Evolutionary conservation across 257 asterid genomes (phyloP).

Genomic region (Lycium ferocissimum): DNA sequence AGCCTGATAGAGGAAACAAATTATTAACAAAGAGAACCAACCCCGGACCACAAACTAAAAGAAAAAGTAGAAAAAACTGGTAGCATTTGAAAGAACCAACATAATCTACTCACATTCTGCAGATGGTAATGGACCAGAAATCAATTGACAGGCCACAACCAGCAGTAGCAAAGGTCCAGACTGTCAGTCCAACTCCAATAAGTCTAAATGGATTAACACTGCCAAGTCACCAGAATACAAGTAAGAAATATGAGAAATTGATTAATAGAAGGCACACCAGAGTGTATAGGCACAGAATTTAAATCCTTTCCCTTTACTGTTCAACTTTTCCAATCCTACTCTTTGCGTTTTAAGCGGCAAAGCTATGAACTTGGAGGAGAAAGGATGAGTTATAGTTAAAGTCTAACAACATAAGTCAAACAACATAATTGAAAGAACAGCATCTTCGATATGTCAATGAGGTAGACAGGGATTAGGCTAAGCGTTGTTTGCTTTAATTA

Average conservation of each 20-base stretch:
- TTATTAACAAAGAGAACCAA: conserved; percentile 26
- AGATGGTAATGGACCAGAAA: conserved; percentile 68
- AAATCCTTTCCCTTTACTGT: neutral
- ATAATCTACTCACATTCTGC: conserved; percentile 68
- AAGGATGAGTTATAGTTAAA: neutral
- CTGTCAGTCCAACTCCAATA: conserved; percentile 78
- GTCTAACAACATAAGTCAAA: conserved; percentile 1
- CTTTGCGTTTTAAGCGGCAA: neutral
- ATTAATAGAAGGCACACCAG: conserved; percentile 1
- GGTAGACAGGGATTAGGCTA: neutral
- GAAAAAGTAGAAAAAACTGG: conserved; percentile 14
- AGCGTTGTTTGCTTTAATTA: neutral
- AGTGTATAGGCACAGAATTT: conserved; percentile 8
- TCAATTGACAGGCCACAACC: conserved; percentile 73
- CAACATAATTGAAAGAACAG: neutral
- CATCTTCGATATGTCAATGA: neutral
- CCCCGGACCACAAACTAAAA: neutral
- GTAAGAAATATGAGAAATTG: neutral
- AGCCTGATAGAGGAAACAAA: conserved; percentile 56
- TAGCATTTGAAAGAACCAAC: conserved; percentile 14
- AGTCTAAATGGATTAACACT: conserved; percentile 86
- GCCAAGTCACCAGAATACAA: conserved; percentile 48
- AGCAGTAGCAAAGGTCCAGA: conserved; percentile 79
- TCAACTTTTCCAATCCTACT: neutral
- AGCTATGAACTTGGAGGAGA: conserved; percentile 14